Base-by-base conservation (phyloP, 257 asterid species). In the Cynanchum wilfordii region DNA sequence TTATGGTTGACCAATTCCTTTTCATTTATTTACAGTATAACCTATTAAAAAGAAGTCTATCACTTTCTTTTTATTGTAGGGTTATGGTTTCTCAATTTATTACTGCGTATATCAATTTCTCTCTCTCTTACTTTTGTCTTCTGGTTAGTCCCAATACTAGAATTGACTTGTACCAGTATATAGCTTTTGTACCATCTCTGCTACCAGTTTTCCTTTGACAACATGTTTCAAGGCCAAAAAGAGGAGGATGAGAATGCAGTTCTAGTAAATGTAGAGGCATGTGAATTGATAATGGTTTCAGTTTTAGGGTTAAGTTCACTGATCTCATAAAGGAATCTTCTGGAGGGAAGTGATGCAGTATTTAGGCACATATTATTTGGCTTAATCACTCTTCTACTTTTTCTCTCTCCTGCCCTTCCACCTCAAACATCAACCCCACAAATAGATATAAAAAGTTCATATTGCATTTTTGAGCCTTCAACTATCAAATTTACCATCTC, bases 401-500 rank as follows among this genome's bases (percentile, higher is more conserved):
- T 62, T 30, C 25, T 7, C 30, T 30, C 24, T 36, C 68, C 27
- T 33, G 49, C 27, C 19, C 49, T 63, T 7, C 27, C 49, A 7
- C 68, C 27, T 0, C 27, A 33, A 36, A 33, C 15, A 17, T 13
- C 42, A 60, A 7, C 3, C 10, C 45, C n/a, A 60, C 8, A 2
- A 60, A 60, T 22, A 16, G 22, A 30, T 30, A 29, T 8, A 16
- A 33, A 3, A 36, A 36, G 9, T 72, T 16, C 57, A 27, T 57
- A 15, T 66, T 49, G 66, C 54, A 40, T 62, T 66, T 47, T 56
- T 55, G 25, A 69, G 55, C 36, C 19, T 17, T 71, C 60, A 11
- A 15, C 71, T 38, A 30, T 49, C 60, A 63, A 17, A 20, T 49
- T 75, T n/a, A 49, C 63, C 47, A 51, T 58, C 54, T 60, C 68